Base-by-base conservation (phyloP, 139 green algal genomes). In the Chlamydomonas urium region DNA sequence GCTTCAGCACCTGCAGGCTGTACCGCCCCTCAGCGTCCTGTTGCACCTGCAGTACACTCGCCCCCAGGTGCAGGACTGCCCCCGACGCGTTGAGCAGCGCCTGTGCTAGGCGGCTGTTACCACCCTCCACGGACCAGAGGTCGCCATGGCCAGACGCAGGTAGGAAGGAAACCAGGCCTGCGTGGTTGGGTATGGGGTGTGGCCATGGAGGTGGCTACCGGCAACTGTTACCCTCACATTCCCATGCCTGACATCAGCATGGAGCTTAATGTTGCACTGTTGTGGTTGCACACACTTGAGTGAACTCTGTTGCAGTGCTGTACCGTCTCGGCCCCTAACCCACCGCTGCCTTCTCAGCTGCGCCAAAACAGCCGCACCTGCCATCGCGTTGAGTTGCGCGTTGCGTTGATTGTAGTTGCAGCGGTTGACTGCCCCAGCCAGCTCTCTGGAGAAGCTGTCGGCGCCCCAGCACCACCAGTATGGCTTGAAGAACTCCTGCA, bases 381-480 rank as follows among this genome's bases (percentile, higher is more conserved):
- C 86, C 45, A 92, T 50, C 0, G 86, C 86, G 37, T 92, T 92
- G 3, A 92, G 34, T 14, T 81, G 2, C 4, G 53, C 23, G 56
- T 84, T 90, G 69, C 33, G 23, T 68, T 91, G 86, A 58, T 92
- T 91, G 85, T 89, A 92, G 74, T 91, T 87, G 53, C 79, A 68
- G 2, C 76, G 67, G 58, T 86, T 86, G 4, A 87, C 71, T 0
- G 78, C 77, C 3, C 68, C 86, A 4, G 80, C 75, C 19, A 89
- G 42, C 70, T 91, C 84, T 0, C 66, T 34, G 1, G 47, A 66
- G 59, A 90, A 88, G 1, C 32, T 29, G 5, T 53, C 36, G 19
- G 70, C 63, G 3, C 66, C 77, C 29, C 66, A 81, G 47, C 53
- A 47, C 57, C 47, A 78, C 34, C 60, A 74, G 19, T 4, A 19